A percentile compares a stretch with the other conserved stretches of the same genome.
Evolutionary conservation across 106 monocot genomes (phyloP).

Genomic region (Hemerocallis citrina): DNA sequence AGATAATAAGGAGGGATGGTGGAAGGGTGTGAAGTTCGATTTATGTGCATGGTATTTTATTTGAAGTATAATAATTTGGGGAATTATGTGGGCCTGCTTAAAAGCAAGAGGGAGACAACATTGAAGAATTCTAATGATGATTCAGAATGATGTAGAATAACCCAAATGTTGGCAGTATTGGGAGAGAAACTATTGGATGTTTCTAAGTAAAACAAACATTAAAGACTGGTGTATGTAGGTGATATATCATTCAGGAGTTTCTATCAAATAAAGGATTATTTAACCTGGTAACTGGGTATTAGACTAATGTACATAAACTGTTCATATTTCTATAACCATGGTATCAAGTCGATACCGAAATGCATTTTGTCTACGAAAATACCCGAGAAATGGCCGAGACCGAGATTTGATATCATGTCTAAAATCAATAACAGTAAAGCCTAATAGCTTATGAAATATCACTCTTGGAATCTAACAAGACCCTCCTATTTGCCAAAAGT

Average conservation of each 20-base stretch:
- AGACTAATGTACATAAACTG: too few relatives aligned
- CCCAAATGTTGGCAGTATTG: background rate
- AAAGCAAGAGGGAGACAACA: background rate
- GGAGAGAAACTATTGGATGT: background rate
- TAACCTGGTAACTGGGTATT: background rate
- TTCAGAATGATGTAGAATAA: too few relatives aligned
- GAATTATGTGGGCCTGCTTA: slow-evolving; percentile 7
- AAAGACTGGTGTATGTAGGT: background rate
- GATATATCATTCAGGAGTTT: background rate
- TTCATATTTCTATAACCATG: too few relatives aligned
- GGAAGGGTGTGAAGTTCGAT: background rate
- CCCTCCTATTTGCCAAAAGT: too few relatives aligned
- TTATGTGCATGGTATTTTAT: slow-evolving; percentile 16
- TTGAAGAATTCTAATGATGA: slow-evolving; percentile 4
- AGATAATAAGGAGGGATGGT: background rate
- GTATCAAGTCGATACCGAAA: too few relatives aligned
- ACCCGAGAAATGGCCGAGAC: too few relatives aligned
- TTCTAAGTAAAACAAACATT: background rate
- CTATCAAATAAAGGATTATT: background rate
- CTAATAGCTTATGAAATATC: too few relatives aligned
- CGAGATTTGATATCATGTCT: too few relatives aligned
- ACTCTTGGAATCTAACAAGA: too few relatives aligned
- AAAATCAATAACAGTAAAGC: too few relatives aligned
- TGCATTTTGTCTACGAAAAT: too few relatives aligned
- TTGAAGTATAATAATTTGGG: slow-evolving; percentile 6